phyloP scores from a whole-genome alignment of 768 basidiomycete genomes.

The Nevesoporus exiguus region DNA sequence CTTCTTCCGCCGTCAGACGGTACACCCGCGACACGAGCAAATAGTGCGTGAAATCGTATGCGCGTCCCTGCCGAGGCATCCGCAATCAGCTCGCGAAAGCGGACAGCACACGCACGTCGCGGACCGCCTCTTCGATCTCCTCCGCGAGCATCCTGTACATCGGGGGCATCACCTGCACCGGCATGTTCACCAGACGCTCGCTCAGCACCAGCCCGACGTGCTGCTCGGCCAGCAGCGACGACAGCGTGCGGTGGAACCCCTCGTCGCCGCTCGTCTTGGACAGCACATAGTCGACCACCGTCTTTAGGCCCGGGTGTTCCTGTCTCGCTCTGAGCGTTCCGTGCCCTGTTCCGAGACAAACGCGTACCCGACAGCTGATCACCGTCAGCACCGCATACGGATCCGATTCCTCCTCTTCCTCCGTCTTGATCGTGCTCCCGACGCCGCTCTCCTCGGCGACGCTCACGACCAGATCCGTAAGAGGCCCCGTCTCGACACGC shows the following conservation, averaged over 20 bases:
- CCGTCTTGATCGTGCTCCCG: slow-evolving; percentile 91
- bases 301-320: slow-evolving; percentile 69
- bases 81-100: neutral
- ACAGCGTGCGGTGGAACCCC: slow-evolving; percentile 51
- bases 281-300: slow-evolving; percentile 68
- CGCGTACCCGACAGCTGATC: slow-evolving; percentile 66
- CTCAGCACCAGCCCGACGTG: slow-evolving; percentile 81
- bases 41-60: slow-evolving; percentile 70
- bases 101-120: slow-evolving; percentile 44
- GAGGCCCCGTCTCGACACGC: slow-evolving; percentile 61
- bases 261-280: slow-evolving; percentile 50
- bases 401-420: slow-evolving; percentile 49
- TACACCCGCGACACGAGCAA: slow-evolving; percentile 79
- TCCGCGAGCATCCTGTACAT: slow-evolving; percentile 87
- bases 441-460: slow-evolving; percentile 71
- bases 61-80: slow-evolving; percentile 43
- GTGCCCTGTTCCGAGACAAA: neutral
- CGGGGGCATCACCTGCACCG: slow-evolving; percentile 86
- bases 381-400: slow-evolving; percentile 87
- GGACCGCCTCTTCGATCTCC: slow-evolving; percentile 76
- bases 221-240: slow-evolving; percentile 32
- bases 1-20: slow-evolving; percentile 73
- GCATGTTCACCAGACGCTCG: slow-evolving; percentile 93
- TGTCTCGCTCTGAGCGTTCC: slow-evolving; percentile 26
- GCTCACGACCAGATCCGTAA: slow-evolving; percentile 75